These are phyloP conservation scores for Tothia fuscella DNA, from an alignment of 2,329 filamentous ascomycete genomes.

Conservation along the genomic window DNA sequence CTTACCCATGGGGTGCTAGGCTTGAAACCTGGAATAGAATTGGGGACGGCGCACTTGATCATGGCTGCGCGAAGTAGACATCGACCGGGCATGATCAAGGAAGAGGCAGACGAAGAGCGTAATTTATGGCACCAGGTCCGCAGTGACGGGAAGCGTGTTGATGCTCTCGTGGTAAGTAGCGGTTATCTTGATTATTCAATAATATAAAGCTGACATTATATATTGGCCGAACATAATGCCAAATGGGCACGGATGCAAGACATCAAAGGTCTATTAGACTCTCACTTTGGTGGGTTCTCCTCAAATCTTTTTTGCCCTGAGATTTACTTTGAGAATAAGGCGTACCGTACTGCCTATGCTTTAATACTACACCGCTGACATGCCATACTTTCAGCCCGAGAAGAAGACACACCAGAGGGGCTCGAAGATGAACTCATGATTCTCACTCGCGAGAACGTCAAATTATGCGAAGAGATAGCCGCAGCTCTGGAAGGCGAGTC, in stretches of 20 bases:
- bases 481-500: constrained; percentile 32
- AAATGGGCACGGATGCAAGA: constrained; percentile 10
- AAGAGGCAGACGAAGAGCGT: constrained; percentile 39
- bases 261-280: constrained; percentile 7
- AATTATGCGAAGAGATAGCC: constrained; percentile 33
- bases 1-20: too few relatives aligned
- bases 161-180: constrained; percentile 33
- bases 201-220: constrained; percentile 1
- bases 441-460: constrained; percentile 36
- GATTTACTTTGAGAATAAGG: too few relatives aligned
- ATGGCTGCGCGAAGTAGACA: constrained; percentile 37
- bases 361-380: too few relatives aligned
- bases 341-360: too few relatives aligned
- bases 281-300: too few relatives aligned
- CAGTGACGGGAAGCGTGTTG: constrained; percentile 32
- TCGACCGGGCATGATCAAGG: constrained; percentile 31
- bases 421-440: constrained; percentile 35
- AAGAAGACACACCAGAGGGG: constrained; percentile 24
- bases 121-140: constrained; percentile 37
- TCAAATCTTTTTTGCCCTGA: too few relatives aligned
- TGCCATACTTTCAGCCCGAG: constrained; percentile 24
- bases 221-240: constrained; percentile 8
- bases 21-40: too few relatives aligned
- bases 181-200: not conserved
- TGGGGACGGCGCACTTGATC: too few relatives aligned